Conservation (phyloP, 1,284 basidiomycete genomes). For the Tylopilus orsonianus region DNA sequence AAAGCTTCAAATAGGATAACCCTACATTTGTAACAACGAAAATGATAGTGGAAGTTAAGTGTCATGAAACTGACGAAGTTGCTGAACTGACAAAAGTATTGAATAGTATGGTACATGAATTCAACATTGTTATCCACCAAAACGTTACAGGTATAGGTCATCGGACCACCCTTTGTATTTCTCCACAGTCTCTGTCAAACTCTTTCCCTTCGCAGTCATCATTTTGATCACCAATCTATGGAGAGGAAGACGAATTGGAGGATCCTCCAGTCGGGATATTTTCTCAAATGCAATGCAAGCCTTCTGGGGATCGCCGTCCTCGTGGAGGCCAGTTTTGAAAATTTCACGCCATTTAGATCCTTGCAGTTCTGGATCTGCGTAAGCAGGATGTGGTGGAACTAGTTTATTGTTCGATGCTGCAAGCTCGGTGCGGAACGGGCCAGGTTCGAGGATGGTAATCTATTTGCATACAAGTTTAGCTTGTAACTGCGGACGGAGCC, state of each 20-base stretch:
- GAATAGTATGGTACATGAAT: no score
- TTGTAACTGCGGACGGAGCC: neutral
- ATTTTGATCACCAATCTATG: constrained; percentile 6
- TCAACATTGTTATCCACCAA: neutral
- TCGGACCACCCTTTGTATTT: constrained; percentile 2
- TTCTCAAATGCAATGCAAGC: constrained; percentile 7
- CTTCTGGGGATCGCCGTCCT: constrained; percentile 1
- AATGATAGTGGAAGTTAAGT: no score
- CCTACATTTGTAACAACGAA: no score
- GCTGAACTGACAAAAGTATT: no score
- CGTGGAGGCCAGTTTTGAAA: neutral
- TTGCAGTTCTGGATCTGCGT: constrained; percentile 14
- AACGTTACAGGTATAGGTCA: neutral
- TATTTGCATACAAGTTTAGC: constrained; percentile 3
- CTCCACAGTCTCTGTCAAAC: constrained; percentile 18
- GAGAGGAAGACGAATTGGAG: constrained; percentile 23
- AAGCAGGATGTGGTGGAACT: constrained; percentile 17
- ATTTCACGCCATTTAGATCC: constrained; percentile 5
- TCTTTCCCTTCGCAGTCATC: constrained; percentile 16
- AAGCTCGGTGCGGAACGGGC: constrained; percentile 24
- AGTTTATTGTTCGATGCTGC: neutral
- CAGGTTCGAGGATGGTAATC: constrained; percentile 26
- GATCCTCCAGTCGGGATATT: constrained; percentile 7
- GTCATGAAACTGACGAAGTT: no score
- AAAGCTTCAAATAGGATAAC: no score